phyloP scores from a whole-genome alignment of 148 eudicot genomes.

The Vaccinium darrowii region DNA sequence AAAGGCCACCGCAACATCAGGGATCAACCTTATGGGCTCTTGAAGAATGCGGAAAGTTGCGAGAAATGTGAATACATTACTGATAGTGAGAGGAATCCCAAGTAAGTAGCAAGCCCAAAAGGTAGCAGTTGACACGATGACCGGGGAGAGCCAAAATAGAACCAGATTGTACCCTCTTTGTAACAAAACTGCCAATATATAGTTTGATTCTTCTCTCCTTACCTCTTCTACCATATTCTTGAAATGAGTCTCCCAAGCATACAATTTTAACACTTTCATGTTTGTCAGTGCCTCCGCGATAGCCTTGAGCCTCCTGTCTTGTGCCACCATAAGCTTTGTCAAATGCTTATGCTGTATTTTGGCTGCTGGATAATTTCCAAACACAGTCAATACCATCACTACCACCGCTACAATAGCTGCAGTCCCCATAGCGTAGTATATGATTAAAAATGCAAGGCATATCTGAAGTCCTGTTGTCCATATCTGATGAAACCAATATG shows the following conservation, averaged over 20 bases:
- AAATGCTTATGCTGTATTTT: constrained; percentile 47
- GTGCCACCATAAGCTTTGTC: constrained; percentile 52
- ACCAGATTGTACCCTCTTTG: constrained; percentile 36
- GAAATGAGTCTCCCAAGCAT: constrained; percentile 68
- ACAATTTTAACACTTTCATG: constrained; percentile 60
- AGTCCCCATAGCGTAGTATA: constrained; percentile 35
- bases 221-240: constrained; percentile 31
- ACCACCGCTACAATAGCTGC: constrained; percentile 41
- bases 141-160: constrained; percentile 49
- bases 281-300: constrained; percentile 42
- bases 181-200: constrained; percentile 31
- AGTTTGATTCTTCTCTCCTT: constrained; percentile 38
- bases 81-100: constrained; percentile 36
- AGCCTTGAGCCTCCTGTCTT: constrained; percentile 47
- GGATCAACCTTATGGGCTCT: constrained; percentile 53
- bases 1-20: constrained; percentile 45
- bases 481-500: constrained; percentile 55
- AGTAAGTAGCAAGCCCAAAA: constrained; percentile 50
- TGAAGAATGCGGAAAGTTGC: constrained; percentile 54
- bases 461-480: constrained; percentile 59
- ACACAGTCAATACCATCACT: constrained; percentile 31
- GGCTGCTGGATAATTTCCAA: constrained; percentile 51
- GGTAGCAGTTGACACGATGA: constrained; percentile 43
- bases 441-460: constrained; percentile 38
- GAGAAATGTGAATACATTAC: constrained; percentile 52